Percentiles rank a stretch among this genome's conserved stretches.
Conservation (phyloP, 495 filamentous ascomycete species). For the Penicillium pancosmium region DNA sequence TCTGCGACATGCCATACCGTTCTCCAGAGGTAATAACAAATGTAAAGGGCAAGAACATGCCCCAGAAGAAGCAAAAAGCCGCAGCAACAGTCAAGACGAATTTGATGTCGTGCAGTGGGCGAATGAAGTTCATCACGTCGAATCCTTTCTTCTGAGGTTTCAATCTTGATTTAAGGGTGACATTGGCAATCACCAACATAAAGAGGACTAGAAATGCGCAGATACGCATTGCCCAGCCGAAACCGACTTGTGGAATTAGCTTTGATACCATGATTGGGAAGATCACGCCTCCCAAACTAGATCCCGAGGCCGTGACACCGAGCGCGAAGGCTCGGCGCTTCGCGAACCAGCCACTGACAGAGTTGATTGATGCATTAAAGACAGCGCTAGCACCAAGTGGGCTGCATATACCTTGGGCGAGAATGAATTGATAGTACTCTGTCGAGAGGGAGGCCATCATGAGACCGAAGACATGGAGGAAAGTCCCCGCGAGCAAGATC, state of each 20-base stretch:
- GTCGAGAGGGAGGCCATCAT: constrained; percentile 58
- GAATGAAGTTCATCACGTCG: constrained; percentile 55
- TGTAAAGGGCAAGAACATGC: constrained; percentile 74
- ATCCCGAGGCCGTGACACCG: constrained; percentile 68
- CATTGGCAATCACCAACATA: constrained; percentile 62
- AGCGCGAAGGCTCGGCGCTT: constrained; percentile 66
- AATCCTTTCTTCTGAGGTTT: constrained; percentile 59
- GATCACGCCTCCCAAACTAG: constrained; percentile 56
- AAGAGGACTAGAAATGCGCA: constrained; percentile 69
- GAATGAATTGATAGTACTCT: constrained; percentile 49
- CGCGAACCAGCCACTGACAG: constrained; percentile 69
- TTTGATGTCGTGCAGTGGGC: constrained; percentile 60
- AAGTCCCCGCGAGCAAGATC: constrained; percentile 61
- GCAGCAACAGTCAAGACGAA: constrained; percentile 54
- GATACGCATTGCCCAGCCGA: constrained; percentile 73
- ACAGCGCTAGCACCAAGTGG: constrained; percentile 59
- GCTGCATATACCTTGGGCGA: constrained; percentile 46
- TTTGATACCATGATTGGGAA: constrained; percentile 68
- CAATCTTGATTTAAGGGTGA: constrained; percentile 67
- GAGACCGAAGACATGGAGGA: constrained; percentile 68
- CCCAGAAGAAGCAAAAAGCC: constrained; percentile 68
- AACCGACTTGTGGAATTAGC: constrained; percentile 65
- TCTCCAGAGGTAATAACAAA: constrained; percentile 65
- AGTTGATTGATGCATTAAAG: constrained; percentile 63
- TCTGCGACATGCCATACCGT: constrained; percentile 58